Base-by-base conservation (phyloP, 192 early-diverging fungal species). In the Paraglomus occultum region DNA sequence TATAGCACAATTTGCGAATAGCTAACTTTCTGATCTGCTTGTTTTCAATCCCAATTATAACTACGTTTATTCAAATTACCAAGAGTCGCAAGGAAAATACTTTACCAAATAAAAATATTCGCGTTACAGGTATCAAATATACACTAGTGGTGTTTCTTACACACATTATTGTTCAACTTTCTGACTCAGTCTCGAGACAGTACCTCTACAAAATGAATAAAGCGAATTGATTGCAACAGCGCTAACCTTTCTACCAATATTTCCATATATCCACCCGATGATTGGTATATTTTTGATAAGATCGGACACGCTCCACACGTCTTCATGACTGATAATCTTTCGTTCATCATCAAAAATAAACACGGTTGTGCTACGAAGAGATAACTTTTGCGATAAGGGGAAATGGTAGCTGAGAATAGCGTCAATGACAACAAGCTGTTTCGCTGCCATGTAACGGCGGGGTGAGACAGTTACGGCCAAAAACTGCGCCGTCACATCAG, bases 281-380 rank as follows among this genome's bases (percentile, higher is more conserved):
- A 70, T 40, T 3, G 67, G 67, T 70, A 70, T 48, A 42, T 18
- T 55, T 44, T 70, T 46, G 8, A 70, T 8, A 11, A 70, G 50
- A 70, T 70, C 67, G 5, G 57, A 59, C 18, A 70, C 10, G 50
- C 67, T 70, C 67, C 67, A 70, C 8, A 70, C 15, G 59, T 70
- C 67, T 31, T 70, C 67, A 59, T 59, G 55, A 59, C 46, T 57
- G n/a, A 70, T 54, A 70, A 70, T 70, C n/a, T 70, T 70, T 4
- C 39, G 38, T 44, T 70, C 46, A 40, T 70, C 67, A 49, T 70
- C 58, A 12, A 70, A 70, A 11, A 59, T 54, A 46, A 70, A 70
- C 20, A 40, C 42, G 31, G 67, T 59, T 5, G 59, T 59, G 18
- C 22, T 59, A 17, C 54, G 31, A 10, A 70, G 42, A 15, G 11